phyloP scores from a whole-genome alignment of 2,329 filamentous ascomycete species.

The Neofusicoccum cordaticola region DNA sequence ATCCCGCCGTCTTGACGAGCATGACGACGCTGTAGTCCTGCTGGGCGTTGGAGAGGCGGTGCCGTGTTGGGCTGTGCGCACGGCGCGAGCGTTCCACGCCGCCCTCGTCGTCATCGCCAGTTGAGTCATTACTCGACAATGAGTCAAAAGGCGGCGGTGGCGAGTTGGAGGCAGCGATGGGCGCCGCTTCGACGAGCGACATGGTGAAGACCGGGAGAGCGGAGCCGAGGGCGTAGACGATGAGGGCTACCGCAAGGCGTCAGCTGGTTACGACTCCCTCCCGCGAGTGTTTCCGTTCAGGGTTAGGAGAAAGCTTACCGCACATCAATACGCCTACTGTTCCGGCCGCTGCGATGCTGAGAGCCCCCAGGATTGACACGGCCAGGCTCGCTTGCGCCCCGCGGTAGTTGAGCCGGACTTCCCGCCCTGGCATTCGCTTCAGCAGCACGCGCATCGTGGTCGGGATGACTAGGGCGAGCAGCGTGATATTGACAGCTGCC shows the following conservation, averaged over 20 bases:
- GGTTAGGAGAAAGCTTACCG: conserved; percentile 21
- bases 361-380: conserved; percentile 33
- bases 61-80: background rate
- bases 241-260: conserved; percentile 24
- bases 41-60: conserved; percentile 25
- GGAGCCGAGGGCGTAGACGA: conserved; percentile 38
- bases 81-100: background rate
- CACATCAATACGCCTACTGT: conserved; percentile 32
- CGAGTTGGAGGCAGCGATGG: conserved; percentile 20
- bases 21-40: conserved; percentile 37
- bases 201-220: conserved; percentile 39
- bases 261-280: background rate
- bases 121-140: no score
- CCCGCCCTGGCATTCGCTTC: background rate
- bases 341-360: conserved; percentile 32
- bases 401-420: conserved; percentile 26
- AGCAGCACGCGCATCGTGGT: conserved; percentile 31
- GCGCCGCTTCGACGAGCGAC: conserved; percentile 34
- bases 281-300: no score
- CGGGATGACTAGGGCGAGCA: conserved; percentile 34
- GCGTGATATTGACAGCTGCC: conserved; percentile 34
- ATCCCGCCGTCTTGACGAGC: conserved; percentile 35
- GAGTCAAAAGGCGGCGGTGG: no score
- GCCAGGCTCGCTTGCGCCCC: conserved; percentile 32
- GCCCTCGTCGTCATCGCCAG: background rate